Base-by-base conservation (phyloP, 2,329 filamentous ascomycete species). In the Penicillium italicum region DNA sequence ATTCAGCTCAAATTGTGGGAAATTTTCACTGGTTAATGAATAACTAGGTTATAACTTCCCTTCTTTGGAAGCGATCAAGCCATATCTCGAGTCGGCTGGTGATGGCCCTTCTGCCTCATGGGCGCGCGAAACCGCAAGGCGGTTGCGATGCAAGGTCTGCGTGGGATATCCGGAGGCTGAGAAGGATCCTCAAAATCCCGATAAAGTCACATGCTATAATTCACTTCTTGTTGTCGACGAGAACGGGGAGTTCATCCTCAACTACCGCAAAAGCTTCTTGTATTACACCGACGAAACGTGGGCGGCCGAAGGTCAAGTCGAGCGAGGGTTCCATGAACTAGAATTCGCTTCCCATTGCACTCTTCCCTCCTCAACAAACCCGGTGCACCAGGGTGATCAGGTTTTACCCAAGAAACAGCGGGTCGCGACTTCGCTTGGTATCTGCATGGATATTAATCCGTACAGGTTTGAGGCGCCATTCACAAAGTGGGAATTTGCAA, bases 221-320 rank as follows among this genome's bases (percentile, higher is more conserved):
- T 79, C 81, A 9, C 78, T 81, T 4, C 77, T 87, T 18, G 81
- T 84, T 24, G 77, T 86, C 26, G 76, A 77, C n/a, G 78, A 82
- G 4, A 61, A 67, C 0, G 85, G 84, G 4, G 64, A 76, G n/a
- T 72, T 85, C 3, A 62, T 86, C 12, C 72, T 76, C 42, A 84
- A 85, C 65, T 86, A 87, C 70, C 81, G 84, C 59, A 87, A 87
- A 68, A 77, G 78, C 11, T 86, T 86, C 62, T 78, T 87, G 57
- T 87, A 86, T 74, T 86, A 85, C 70, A 86, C 84, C 8, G 85
- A 87, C 63, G 84, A 86, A 64, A 82, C 80, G 1, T 87, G 85
- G 85, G 82, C 84, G 2, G 65, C 74, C 16, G 82, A 85, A 72
- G 80, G 81, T 3, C 60, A 65, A 43, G 65, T 67, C n/a, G 66